Percentiles rank a stretch among this genome's conserved stretches.
phyloP scores from a whole-genome alignment of 2,329 filamentous ascomycete species.

The Diplodia mutila region DNA sequence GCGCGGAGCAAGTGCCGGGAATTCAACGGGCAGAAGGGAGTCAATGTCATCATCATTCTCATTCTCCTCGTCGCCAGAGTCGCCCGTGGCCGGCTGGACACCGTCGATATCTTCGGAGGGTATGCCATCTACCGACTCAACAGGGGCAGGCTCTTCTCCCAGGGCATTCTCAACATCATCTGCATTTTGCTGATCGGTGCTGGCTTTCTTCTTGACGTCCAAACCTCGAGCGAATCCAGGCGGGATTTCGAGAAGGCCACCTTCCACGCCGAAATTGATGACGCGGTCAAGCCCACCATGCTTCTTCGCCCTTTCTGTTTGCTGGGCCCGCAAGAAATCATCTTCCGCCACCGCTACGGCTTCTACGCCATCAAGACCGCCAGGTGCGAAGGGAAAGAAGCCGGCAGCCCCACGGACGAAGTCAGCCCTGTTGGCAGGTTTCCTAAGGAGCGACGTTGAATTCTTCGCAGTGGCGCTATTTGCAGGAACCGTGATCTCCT shows the following conservation, averaged over 20 bases:
- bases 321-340: constrained; percentile 63
- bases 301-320: constrained; percentile 45
- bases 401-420: constrained; percentile 92
- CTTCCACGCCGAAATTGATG: constrained; percentile 78
- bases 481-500: constrained; percentile 88
- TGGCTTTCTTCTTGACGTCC: constrained; percentile 66
- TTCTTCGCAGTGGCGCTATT: constrained; percentile 92
- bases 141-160: constrained; percentile 51
- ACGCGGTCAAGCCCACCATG: constrained; percentile 72
- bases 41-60: constrained; percentile 71
- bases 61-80: constrained; percentile 42
- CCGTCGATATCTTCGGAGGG: constrained; percentile 46
- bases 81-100: constrained; percentile 36
- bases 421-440: constrained; percentile 83
- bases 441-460: constrained; percentile 84
- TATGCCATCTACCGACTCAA: constrained; percentile 34
- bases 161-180: constrained; percentile 71
- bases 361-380: constrained; percentile 84
- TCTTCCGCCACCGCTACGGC: constrained; percentile 83
- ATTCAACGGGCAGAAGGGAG: constrained; percentile 85
- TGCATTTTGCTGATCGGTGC: constrained; percentile 63
- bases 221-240: constrained; percentile 83
- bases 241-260: constrained; percentile 76
- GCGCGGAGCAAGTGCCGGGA: constrained; percentile 85
- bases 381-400: constrained; percentile 92